Evolutionary conservation across 805 yeast genomes (phyloP).

Genomic region (Yarrowia keelungensis): DNA sequence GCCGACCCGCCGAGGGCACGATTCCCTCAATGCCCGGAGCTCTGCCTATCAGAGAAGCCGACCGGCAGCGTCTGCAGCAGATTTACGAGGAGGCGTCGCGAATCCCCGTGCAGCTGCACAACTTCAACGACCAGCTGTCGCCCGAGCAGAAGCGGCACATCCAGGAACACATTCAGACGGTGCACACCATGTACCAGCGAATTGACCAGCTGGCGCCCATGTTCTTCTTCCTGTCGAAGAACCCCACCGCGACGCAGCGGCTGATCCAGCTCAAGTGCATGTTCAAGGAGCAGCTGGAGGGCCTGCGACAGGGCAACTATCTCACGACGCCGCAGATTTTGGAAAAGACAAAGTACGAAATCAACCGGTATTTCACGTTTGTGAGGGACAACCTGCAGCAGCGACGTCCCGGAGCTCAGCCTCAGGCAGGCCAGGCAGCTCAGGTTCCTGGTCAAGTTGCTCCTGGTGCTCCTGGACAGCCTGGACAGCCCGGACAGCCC

Average conservation of each 20-base stretch:
- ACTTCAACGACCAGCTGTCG: slow-evolving; percentile 63
- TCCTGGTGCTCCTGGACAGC: not conserved
- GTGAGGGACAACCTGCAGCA: slow-evolving; percentile 66
- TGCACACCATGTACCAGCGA: slow-evolving; percentile 63
- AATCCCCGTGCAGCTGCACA: slow-evolving; percentile 69
- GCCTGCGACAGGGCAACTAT: slow-evolving; percentile 66
- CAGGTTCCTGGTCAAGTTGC: not conserved
- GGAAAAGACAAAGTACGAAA: slow-evolving; percentile 72
- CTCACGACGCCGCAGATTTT: slow-evolving; percentile 76
- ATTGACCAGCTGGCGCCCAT: slow-evolving; percentile 81
- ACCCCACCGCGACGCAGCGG: slow-evolving; percentile 75
- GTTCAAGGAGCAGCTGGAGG: slow-evolving; percentile 77
- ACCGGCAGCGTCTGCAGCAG: slow-evolving; percentile 58
- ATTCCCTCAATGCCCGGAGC: slow-evolving; percentile 21
- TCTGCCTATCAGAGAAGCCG: slow-evolving; percentile 60
- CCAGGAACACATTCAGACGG: slow-evolving; percentile 56
- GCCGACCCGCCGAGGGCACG: slow-evolving; percentile 39
- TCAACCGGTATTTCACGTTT: slow-evolving; percentile 74
- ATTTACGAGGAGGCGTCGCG: slow-evolving; percentile 73
- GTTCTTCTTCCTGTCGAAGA: slow-evolving; percentile 76
- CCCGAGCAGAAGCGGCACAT: slow-evolving; percentile 69
- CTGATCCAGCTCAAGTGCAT: slow-evolving; percentile 79
- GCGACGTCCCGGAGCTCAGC: slow-evolving; percentile 28
- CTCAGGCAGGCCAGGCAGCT: not conserved
- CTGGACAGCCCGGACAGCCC: not conserved